Conservation (phyloP, 2,329 filamentous ascomycete genomes). For the Aureobasidium sp. region DNA sequence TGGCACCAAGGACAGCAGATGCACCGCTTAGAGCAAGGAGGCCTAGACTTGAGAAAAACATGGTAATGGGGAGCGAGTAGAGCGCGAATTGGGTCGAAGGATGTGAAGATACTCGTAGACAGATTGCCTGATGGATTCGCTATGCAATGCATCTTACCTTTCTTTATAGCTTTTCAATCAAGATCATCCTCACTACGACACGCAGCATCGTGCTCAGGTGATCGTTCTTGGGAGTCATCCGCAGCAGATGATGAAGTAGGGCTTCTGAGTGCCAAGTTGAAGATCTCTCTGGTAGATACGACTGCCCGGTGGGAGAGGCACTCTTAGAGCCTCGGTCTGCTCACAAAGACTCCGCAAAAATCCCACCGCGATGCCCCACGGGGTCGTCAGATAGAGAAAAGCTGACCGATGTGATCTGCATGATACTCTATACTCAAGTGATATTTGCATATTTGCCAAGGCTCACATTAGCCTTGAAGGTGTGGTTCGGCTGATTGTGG, state of each 20-base stretch:
- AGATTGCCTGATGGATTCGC: neutral
- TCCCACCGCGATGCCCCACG: neutral
- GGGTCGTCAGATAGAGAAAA: neutral
- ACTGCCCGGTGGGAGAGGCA: neutral
- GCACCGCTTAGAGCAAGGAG: conserved; percentile 4
- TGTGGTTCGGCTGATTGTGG: conserved; percentile 6
- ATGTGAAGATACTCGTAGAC: neutral
- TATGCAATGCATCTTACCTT: neutral
- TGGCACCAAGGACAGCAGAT: conserved; percentile 15
- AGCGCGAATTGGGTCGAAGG: neutral
- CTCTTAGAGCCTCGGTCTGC: neutral
- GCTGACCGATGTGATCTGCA: neutral
- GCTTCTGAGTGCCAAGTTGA: conserved; percentile 2
- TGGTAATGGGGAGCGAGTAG: neutral
- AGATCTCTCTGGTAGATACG: neutral
- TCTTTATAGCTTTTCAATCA: neutral
- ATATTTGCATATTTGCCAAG: neutral
- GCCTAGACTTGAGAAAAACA: conserved; percentile 2
- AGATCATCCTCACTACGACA: no score
- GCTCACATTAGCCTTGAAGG: conserved; percentile 7
- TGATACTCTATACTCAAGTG: neutral
- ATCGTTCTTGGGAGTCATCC: neutral
- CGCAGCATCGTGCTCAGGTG: neutral
- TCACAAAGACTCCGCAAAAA: neutral
- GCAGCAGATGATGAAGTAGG: neutral